Conservation (phyloP, 495 filamentous ascomycete species). For the Hyphodiscus hymeniophilus region DNA sequence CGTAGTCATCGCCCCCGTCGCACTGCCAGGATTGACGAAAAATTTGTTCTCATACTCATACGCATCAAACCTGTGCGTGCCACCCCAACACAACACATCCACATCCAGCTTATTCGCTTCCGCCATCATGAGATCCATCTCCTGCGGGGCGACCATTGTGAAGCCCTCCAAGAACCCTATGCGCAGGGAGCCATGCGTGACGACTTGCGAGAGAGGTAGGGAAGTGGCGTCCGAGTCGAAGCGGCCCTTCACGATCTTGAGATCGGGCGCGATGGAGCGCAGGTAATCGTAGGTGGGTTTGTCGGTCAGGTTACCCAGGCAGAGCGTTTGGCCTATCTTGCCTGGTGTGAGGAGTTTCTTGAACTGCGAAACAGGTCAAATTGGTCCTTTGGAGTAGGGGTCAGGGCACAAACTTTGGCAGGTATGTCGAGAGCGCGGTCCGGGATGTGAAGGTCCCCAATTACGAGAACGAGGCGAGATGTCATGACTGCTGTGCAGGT, state of each 20-base stretch:
- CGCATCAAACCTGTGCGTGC: conserved; percentile 95
- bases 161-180: conserved; percentile 97
- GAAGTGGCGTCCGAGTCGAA: conserved; percentile 91
- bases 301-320: conserved; percentile 94
- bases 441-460: conserved; percentile 96
- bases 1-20: conserved; percentile 73
- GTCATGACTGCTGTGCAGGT: conserved; percentile 44
- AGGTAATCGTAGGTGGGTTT: conserved; percentile 93
- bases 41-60: conserved; percentile 99
- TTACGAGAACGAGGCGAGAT: conserved; percentile 78
- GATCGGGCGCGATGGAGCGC: conserved; percentile 79
- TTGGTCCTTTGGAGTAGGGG: conserved; percentile 9
- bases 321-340: conserved; percentile 96
- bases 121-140: conserved; percentile 85
- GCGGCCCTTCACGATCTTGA: conserved; percentile 83
- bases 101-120: conserved; percentile 94
- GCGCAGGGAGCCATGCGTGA: conserved; percentile 84
- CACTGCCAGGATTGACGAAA: conserved; percentile 97
- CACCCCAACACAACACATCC: conserved; percentile 93
- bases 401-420: conserved; percentile 56
- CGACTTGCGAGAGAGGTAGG: conserved; percentile 84
- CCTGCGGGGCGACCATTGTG: conserved; percentile 82
- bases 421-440: conserved; percentile 88
- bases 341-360: conserved; percentile 95
- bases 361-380: conserved; percentile 53